Evolutionary conservation across 371 early-diverging fungal species (phyloP).

Genomic region (Apophysomyces ossiformis): DNA sequence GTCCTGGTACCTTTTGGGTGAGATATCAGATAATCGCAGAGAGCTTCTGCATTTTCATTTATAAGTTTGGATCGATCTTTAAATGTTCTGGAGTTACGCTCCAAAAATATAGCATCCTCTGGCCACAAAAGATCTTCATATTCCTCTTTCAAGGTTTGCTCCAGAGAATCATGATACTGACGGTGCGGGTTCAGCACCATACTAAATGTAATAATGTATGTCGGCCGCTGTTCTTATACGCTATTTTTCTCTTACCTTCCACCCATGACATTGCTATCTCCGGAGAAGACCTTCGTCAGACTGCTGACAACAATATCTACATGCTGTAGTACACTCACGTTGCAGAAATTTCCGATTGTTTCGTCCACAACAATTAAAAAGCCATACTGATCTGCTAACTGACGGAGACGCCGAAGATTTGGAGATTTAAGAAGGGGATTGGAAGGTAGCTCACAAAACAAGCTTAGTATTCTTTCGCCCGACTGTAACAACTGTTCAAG

Average conservation of each 20-base stretch:
- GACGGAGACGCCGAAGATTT: conserved; percentile 73
- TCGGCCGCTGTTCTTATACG: neutral
- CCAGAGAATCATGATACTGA: conserved; percentile 58
- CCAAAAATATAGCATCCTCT: conserved; percentile 93
- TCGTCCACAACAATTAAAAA: conserved; percentile 92
- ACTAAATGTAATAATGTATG: conserved; percentile 44
- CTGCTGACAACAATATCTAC: conserved; percentile 93
- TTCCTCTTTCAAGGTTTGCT: conserved; percentile 49
- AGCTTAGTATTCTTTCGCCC: conserved; percentile 70
- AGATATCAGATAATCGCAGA: conserved; percentile 70
- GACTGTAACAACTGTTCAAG: conserved; percentile 65
- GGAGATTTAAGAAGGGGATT: conserved; percentile 91
- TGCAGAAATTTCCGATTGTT: conserved; percentile 92
- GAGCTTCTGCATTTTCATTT: conserved; percentile 79
- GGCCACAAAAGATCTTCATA: conserved; percentile 90
- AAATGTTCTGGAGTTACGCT: conserved; percentile 93
- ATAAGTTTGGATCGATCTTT: conserved; percentile 70
- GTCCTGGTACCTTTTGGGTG: conserved; percentile 65
- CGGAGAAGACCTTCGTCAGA: conserved; percentile 93
- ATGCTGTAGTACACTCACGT: conserved; percentile 75
- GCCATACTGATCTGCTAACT: conserved; percentile 75
- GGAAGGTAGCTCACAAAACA: conserved; percentile 93
- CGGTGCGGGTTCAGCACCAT: conserved; percentile 84
- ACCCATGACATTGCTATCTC: conserved; percentile 97
- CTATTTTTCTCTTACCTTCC: conserved; percentile 67